These are phyloP conservation scores for Aspergillus felis DNA, from an alignment of 2,329 filamentous ascomycete species.

Conservation along the genomic window DNA sequence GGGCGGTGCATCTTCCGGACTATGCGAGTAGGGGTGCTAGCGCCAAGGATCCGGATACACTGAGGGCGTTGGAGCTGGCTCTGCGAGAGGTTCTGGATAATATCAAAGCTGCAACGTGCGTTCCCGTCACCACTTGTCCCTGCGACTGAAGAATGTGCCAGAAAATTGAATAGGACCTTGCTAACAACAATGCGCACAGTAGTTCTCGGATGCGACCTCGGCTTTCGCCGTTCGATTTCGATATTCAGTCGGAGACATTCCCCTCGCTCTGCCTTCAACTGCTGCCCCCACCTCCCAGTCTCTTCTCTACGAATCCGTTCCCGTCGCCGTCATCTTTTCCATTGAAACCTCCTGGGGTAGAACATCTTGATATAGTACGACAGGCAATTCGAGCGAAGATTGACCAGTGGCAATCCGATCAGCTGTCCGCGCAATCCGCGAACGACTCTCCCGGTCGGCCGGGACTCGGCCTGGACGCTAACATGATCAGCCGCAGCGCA, in stretches of 20 bases:
- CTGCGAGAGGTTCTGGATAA: conserved; percentile 77
- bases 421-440: conserved; percentile 26
- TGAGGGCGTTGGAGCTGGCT: conserved; percentile 77
- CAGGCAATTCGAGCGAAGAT: conserved; percentile 66
- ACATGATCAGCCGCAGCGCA: conserved; percentile 45
- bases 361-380: conserved; percentile 69
- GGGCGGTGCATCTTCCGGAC: conserved; percentile 40
- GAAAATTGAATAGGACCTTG: neutral
- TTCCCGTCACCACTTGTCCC: conserved; percentile 5
- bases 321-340: conserved; percentile 77
- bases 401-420: conserved; percentile 57
- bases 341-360: conserved; percentile 66
- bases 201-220: conserved; percentile 44
- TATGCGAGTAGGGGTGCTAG: conserved; percentile 59
- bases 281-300: conserved; percentile 72
- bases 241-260: conserved; percentile 80
- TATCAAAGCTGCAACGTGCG: conserved; percentile 77
- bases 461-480: conserved; percentile 29
- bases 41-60: conserved; percentile 74
- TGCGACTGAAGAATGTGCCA: neutral
- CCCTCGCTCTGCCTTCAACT: conserved; percentile 79
- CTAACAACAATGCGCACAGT: conserved; percentile 2
- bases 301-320: conserved; percentile 78
- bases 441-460: conserved; percentile 43
- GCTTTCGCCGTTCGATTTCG: conserved; percentile 65